phyloP scores from a whole-genome alignment of 768 basidiomycete species.

The Rhodosporidiobolus odoratus region DNA sequence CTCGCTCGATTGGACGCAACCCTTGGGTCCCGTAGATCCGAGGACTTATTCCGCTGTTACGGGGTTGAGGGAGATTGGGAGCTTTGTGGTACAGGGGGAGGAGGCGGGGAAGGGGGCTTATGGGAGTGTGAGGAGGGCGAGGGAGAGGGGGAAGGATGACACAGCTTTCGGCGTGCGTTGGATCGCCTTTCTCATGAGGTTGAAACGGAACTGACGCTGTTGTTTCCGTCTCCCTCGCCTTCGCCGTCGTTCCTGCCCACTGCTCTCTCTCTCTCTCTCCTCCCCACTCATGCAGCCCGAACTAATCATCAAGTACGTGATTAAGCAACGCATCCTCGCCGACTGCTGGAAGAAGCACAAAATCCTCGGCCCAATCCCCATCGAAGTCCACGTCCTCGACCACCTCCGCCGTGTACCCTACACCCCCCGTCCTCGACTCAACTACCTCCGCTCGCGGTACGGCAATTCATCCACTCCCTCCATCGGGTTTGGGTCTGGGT shows the following conservation, averaged over 20 bases:
- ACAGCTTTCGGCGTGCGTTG: constrained; percentile 67
- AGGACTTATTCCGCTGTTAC: constrained; percentile 47
- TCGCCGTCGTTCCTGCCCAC: constrained; percentile 22
- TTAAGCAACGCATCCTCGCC: constrained; percentile 95
- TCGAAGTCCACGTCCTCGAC: constrained; percentile 76
- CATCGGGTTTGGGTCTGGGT: too few relatives aligned
- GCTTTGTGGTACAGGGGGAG: constrained; percentile 77
- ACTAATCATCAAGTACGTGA: constrained; percentile 93
- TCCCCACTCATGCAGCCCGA: constrained; percentile 57
- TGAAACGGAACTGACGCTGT: too few relatives aligned
- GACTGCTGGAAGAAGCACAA: constrained; percentile 99
- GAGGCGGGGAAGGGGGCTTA: constrained; percentile 86
- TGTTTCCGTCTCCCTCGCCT: too few relatives aligned
- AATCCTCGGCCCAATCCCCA: constrained; percentile 89
- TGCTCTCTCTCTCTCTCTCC: neutral
- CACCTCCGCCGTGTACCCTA: constrained; percentile 36
- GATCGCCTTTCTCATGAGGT: too few relatives aligned
- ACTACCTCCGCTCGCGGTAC: constrained; percentile 48
- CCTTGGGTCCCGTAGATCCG: constrained; percentile 45
- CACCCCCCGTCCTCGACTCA: constrained; percentile 60
- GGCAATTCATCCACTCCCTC: constrained; percentile 20
- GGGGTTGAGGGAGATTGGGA: constrained; percentile 70
- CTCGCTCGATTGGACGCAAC: constrained; percentile 43
- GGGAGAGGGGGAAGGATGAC: constrained; percentile 69
- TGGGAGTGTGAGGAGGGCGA: constrained; percentile 83